Percentiles rank a stretch among this genome's conserved stretches.
Conservation (phyloP, 768 basidiomycete species). For the Mycena epipterygia region DNA sequence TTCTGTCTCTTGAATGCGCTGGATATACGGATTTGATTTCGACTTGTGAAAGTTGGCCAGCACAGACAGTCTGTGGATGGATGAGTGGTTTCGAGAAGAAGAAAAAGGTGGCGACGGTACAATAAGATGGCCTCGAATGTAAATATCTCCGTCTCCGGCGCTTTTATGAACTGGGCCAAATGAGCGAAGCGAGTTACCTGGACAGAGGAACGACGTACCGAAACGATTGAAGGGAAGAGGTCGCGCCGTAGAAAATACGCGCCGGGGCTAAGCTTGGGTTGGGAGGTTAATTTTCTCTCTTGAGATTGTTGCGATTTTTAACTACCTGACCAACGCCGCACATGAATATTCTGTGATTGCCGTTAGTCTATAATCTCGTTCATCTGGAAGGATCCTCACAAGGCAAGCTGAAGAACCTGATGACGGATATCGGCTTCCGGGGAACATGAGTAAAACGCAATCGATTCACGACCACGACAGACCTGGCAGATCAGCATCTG, state of each 20-base stretch:
- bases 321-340: slow-evolving; percentile 61
- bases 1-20: slow-evolving; percentile 59
- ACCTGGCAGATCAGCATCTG: slow-evolving; percentile 62
- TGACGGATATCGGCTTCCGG: slow-evolving; percentile 63
- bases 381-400: slow-evolving; percentile 39
- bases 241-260: slow-evolving; percentile 78
- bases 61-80: slow-evolving; percentile 57
- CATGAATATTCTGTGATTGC: slow-evolving; percentile 54
- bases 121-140: slow-evolving; percentile 73
- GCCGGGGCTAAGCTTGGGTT: slow-evolving; percentile 71
- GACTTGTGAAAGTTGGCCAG: slow-evolving; percentile 82
- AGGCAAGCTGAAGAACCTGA: slow-evolving; percentile 66
- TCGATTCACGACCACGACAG: slow-evolving; percentile 27
- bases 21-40: slow-evolving; percentile 76
- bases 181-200: neutral
- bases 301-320: neutral
- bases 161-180: slow-evolving; percentile 61
- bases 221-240: slow-evolving; percentile 67
- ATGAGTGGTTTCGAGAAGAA: neutral
- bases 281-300: neutral
- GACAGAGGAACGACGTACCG: slow-evolving; percentile 50
- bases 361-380: neutral
- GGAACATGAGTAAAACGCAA: slow-evolving; percentile 17
- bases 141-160: slow-evolving; percentile 65
- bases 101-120: neutral